Base-by-base conservation (phyloP, 2,329 filamentous ascomycete species). In the Alternaria postmessia region DNA sequence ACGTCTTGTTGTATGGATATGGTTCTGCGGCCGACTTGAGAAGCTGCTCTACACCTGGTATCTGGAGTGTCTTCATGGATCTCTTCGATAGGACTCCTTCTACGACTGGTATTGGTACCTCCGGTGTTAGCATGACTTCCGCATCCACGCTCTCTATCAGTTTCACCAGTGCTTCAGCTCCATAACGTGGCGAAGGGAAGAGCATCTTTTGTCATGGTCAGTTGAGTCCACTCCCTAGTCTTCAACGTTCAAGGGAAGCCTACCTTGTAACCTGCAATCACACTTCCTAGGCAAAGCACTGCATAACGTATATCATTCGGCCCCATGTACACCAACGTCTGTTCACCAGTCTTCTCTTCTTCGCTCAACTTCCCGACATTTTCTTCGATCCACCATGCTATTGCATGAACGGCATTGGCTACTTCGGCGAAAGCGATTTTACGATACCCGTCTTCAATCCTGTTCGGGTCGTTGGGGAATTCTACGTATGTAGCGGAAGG, bases 201-300 rank as follows among this genome's bases (percentile, higher is more conserved):
- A 72, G 64, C 51, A 69, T 65, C 68, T 61, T 28, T 16, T 2
- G 1, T 30, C 22, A 4, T 16, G 16, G 28, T 59, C 22, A 59
- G 20, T 4, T 32, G 12, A 7, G 38, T 47, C 14, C 28, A 16
- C 30, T 7, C 16, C 22, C 30, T 18, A 7, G 18, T 7, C 16
- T 20, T 18, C 4, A 14, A 36, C 11, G n/a, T 22, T 11, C 24
- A 36, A 39, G 18, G 9, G 26, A 22, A 12, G 49, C 61, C 8
- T 61, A 72, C 71, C 55, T 71, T 73, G 38, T 81, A 80, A 4
- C 81, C 80, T 1, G 78, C 74, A 64, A 82, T 81, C 51, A 79
- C 73, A 28, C 62, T 63, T n/a, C 78, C 80, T 22, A 64, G n/a
- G n/a, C 81, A 68, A 2, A 79, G 54, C 4, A 80, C 32, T 24